Conservation (phyloP, 1,284 basidiomycete genomes). For the Dichomitus squalens region DNA sequence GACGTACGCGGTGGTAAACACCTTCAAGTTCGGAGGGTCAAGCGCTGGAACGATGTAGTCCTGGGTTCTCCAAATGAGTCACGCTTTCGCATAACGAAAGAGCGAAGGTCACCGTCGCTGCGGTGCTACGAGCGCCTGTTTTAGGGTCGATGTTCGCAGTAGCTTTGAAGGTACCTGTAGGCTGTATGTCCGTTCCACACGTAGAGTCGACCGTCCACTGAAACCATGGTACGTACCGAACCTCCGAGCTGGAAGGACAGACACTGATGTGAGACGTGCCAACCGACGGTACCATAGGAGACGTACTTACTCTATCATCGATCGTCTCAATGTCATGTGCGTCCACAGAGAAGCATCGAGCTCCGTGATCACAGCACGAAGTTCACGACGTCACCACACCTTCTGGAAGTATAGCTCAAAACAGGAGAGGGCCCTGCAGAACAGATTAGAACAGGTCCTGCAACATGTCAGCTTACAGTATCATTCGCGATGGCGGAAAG, state of each 20-base stretch:
- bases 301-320: conserved; percentile 19
- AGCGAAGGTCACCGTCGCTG: conserved; percentile 15
- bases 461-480: not conserved
- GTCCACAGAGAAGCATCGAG: not conserved
- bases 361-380: not conserved
- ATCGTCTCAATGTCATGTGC: conserved; percentile 15
- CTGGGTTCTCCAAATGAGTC: not conserved
- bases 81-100: not conserved
- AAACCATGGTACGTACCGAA: conserved; percentile 14
- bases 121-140: conserved; percentile 17
- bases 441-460: conserved; percentile 15
- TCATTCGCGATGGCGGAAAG: not conserved
- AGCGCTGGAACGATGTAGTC: conserved; percentile 23
- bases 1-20: conserved; percentile 25
- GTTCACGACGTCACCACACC: not conserved
- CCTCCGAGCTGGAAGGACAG: conserved; percentile 18
- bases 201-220: not conserved
- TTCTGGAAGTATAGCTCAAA: conserved; percentile 16
- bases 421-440: conserved; percentile 6
- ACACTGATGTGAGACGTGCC: not conserved
- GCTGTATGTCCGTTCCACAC: not conserved
- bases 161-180: conserved; percentile 15
- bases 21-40: conserved; percentile 23
- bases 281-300: not conserved
- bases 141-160: conserved; percentile 15